Evolutionary conservation across 768 basidiomycete genomes (phyloP).

Genomic region (Mycena filopes): DNA sequence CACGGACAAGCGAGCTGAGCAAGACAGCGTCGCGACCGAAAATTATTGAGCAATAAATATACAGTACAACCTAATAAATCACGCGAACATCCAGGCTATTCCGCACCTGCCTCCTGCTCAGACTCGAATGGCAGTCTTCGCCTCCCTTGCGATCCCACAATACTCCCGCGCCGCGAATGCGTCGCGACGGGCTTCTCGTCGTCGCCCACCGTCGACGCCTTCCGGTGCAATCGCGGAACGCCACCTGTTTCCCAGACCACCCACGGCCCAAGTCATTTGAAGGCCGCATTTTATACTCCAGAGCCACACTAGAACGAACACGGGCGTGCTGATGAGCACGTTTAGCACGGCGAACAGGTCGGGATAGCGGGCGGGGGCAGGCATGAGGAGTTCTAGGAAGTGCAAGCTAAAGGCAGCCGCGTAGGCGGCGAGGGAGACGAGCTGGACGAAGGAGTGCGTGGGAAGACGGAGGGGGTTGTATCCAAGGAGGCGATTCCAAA

Average conservation of each 20-base stretch:
- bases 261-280: conserved; percentile 84
- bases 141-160: conserved; percentile 19
- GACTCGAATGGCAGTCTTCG: conserved; percentile 24
- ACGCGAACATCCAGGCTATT: neutral
- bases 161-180: neutral
- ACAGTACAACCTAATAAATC: conserved; percentile 9
- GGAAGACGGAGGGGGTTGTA: conserved; percentile 70
- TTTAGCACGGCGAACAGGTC: conserved; percentile 90
- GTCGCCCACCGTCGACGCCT: conserved; percentile 12
- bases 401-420: conserved; percentile 66
- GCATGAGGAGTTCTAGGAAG: conserved; percentile 65
- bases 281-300: conserved; percentile 89
- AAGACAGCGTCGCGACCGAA: too few species aligned
- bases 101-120: conserved; percentile 10
- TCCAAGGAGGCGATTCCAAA: conserved; percentile 90
- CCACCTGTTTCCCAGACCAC: conserved; percentile 54
- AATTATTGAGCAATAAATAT: neutral
- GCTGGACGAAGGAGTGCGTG: conserved; percentile 59
- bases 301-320: conserved; percentile 86
- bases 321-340: conserved; percentile 80
- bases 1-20: too few species aligned
- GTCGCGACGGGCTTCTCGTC: conserved; percentile 3
- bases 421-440: conserved; percentile 71
- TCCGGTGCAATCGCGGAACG: conserved; percentile 13
- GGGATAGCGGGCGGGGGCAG: conserved; percentile 81